Evolutionary conservation across 1,284 basidiomycete genomes (phyloP).

Genomic region (Ustilago shanxiensis): DNA sequence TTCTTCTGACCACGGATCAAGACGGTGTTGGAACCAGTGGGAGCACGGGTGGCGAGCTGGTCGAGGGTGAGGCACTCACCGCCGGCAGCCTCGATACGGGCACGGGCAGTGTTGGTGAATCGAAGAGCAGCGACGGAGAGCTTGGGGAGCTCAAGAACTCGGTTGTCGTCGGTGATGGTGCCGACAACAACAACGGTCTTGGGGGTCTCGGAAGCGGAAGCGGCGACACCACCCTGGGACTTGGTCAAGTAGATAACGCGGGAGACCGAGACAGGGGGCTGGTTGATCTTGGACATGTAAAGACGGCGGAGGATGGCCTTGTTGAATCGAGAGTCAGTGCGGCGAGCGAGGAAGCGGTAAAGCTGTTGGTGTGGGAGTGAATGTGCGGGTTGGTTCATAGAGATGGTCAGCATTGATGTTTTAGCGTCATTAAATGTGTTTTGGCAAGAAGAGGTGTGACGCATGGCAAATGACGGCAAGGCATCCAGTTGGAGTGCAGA

Average conservation of each 20-base stretch:
- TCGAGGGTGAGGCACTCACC: slow-evolving; percentile 96
- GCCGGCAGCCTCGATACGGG: slow-evolving; percentile 93
- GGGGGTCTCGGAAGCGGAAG: slow-evolving; percentile 67
- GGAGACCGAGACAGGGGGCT: slow-evolving; percentile 85
- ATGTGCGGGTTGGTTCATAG: neutral
- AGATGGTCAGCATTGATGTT: slow-evolving; percentile 13
- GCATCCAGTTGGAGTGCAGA: too few relatives aligned
- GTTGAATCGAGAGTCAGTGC: slow-evolving; percentile 97
- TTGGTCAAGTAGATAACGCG: slow-evolving; percentile 68
- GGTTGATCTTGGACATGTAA: slow-evolving; percentile 97
- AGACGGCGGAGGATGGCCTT: slow-evolving; percentile 96
- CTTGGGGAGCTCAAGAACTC: slow-evolving; percentile 88
- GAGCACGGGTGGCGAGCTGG: slow-evolving; percentile 92
- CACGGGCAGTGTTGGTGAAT: slow-evolving; percentile 92
- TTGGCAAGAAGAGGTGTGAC: neutral
- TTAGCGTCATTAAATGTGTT: neutral
- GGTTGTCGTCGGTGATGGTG: slow-evolving; percentile 96
- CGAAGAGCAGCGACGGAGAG: slow-evolving; percentile 92
- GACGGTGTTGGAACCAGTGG: slow-evolving; percentile 95
- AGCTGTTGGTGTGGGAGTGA: slow-evolving; percentile 75
- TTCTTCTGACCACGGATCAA: slow-evolving; percentile 92
- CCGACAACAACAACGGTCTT: slow-evolving; percentile 92
- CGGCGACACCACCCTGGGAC: slow-evolving; percentile 67
- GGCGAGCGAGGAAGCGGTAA: slow-evolving; percentile 98
- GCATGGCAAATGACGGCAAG: neutral